These are phyloP conservation scores for Ophidiomyces ophidiicola DNA, from an alignment of 2,329 filamentous ascomycete genomes.

Conservation along the genomic window DNA sequence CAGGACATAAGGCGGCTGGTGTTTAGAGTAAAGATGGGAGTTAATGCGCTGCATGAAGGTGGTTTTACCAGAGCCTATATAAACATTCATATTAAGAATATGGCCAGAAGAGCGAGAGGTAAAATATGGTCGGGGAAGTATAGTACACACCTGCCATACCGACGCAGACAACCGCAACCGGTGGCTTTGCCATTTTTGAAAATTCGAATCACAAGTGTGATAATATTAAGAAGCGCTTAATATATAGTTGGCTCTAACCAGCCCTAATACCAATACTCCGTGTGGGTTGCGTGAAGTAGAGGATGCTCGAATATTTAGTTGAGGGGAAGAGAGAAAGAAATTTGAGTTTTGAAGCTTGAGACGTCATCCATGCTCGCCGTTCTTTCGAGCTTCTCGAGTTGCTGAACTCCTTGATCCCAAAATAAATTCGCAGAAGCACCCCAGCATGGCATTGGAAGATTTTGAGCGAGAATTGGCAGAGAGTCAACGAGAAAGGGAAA, in stretches of 20 bases:
- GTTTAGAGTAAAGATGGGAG: conserved; percentile 71
- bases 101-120: not conserved
- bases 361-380: conserved; percentile 3
- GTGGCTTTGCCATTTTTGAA: conserved; percentile 39
- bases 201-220: too few relatives aligned
- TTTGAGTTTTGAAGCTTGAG: not conserved
- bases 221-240: too few relatives aligned
- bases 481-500: conserved; percentile 27
- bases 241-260: too few relatives aligned
- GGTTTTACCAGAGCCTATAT: conserved; percentile 82
- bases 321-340: not conserved
- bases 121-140: not conserved
- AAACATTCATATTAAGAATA: conserved; percentile 7
- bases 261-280: too few relatives aligned
- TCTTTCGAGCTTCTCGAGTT: not conserved
- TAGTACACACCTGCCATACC: conserved; percentile 71
- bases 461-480: conserved; percentile 67
- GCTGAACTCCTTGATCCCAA: not conserved
- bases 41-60: conserved; percentile 99
- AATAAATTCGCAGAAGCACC: not conserved
- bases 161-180: conserved; percentile 78
- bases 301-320: not conserved
- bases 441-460: conserved; percentile 50
- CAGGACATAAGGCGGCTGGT: conserved; percentile 79
- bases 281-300: not conserved